Evolutionary conservation across 2,329 filamentous ascomycete genomes (phyloP).

Genomic region (Setomelanomma holmii): DNA sequence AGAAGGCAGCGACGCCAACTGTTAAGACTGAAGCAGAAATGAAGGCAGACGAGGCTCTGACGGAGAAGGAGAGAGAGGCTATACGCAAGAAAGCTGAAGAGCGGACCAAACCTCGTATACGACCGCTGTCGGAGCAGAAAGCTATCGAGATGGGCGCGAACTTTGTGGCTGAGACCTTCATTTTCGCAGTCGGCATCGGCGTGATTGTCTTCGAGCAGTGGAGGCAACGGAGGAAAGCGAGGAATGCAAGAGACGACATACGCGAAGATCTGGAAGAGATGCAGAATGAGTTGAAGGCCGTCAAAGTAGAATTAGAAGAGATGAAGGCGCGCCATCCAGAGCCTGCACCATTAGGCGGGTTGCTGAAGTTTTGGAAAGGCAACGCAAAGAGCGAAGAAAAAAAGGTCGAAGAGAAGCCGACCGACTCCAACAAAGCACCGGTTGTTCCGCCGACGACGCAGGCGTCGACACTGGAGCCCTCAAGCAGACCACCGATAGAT

Average conservation of each 20-base stretch:
- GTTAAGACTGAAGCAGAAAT: constrained; percentile 68
- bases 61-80: constrained; percentile 56
- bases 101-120: constrained; percentile 60
- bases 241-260: constrained; percentile 65
- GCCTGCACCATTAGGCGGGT: constrained; percentile 28
- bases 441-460: neutral
- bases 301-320: constrained; percentile 51
- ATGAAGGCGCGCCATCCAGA: constrained; percentile 46
- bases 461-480: neutral
- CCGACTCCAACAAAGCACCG: constrained; percentile 8
- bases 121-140: constrained; percentile 70
- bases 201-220: constrained; percentile 69
- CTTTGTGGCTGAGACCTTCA: constrained; percentile 71
- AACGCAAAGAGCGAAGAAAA: constrained; percentile 28
- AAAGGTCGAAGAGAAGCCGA: constrained; percentile 16
- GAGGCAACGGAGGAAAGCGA: constrained; percentile 67
- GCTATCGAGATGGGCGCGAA: constrained; percentile 74
- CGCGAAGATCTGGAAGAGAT: constrained; percentile 65
- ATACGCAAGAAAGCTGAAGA: constrained; percentile 53
- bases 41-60: constrained; percentile 61
- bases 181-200: constrained; percentile 69
- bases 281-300: constrained; percentile 54
- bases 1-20: constrained; percentile 60
- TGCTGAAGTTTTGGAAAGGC: constrained; percentile 41
- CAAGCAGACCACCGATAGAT: neutral